Base-by-base conservation (phyloP, 192 early-diverging fungal genomes). In the Rhizophagus clarus region DNA sequence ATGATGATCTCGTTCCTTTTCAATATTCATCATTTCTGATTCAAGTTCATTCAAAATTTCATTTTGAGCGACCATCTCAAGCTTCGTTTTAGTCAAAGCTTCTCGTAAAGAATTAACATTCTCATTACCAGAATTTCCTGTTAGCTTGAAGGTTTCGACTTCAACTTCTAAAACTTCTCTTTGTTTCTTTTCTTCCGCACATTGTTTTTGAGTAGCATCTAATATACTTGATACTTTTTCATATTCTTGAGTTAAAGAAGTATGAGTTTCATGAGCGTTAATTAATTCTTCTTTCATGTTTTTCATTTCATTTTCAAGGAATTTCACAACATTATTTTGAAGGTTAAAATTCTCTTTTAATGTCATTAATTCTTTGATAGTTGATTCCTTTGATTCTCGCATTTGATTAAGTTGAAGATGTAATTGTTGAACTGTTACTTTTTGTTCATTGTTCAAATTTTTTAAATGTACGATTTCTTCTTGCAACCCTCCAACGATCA, bases 31-130 rank as follows among this genome's bases (percentile, higher is more conserved):
- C 42, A 77, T 45, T 66, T 77, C 61, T 28, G 28, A 20, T 37
- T 32, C 76, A 37, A 77, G 34, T 67, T 77, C 37, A 17, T 17
- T 37, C 34, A 77, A 15, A 29, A 77, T 11, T 29, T 63, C 76
- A 67, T 77, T 77, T 60, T 77, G 62, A 4, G 34, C 32, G 32
- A 42, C 76, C 76, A 77, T 49, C 42, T 66, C n/a, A 26, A 34
- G 40, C 29, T 32, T 77, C 2, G 76, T 34, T 47, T 49, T 66
- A 0, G 26, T 31, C 34, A 77, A 67, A 24, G 63, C 61, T 45
- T 66, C 37, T 67, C 61, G 20, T 26, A 66, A 11, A 20, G 17
- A 45, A 14, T 42, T 45, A 26, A 72, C 17, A 47, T 77, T 40
- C 20, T 47, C n/a, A 32, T 76, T 61, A 40, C 7, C 17, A 62